Evolutionary conservation across 2,329 filamentous ascomycete genomes (phyloP).

Genomic region (Diaporthe sp.): DNA sequence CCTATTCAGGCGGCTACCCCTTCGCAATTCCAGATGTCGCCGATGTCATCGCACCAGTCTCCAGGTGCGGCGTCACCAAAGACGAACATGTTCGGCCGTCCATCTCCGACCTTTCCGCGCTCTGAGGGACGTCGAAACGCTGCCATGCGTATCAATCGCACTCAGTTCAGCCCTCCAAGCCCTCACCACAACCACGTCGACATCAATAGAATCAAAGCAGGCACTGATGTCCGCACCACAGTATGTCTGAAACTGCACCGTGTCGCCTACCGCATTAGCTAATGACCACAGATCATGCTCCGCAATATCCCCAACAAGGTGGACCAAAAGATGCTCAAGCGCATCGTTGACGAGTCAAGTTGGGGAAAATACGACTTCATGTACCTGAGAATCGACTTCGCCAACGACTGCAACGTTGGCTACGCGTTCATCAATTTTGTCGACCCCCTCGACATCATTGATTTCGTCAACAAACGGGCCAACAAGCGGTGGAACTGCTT

Average conservation of each 20-base stretch:
- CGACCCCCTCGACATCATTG: constrained; percentile 81
- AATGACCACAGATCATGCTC: constrained; percentile 81
- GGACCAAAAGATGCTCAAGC: constrained; percentile 81
- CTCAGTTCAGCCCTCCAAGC: constrained; percentile 60
- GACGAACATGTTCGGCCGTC: constrained; percentile 58
- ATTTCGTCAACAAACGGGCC: constrained; percentile 78
- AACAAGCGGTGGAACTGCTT: constrained; percentile 86
- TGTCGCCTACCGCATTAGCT: neutral
- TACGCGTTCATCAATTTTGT: constrained; percentile 98
- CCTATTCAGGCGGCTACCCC: constrained; percentile 11
- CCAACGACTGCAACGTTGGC: constrained; percentile 90
- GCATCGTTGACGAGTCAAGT: constrained; percentile 82
- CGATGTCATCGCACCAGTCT: constrained; percentile 38
- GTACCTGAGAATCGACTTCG: constrained; percentile 92
- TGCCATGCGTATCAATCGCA: constrained; percentile 60
- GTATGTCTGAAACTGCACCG: constrained; percentile 55
- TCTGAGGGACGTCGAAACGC: constrained; percentile 63
- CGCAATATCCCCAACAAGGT: constrained; percentile 96
- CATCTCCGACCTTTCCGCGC: constrained; percentile 52
- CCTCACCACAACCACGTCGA: constrained; percentile 74
- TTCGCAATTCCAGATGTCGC: constrained; percentile 45
- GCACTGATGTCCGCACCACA: constrained; percentile 81
- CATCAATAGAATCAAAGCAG: constrained; percentile 71
- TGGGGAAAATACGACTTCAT: constrained; percentile 93
- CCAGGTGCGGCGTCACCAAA: constrained; percentile 46